These are phyloP conservation scores for Vitis hybrid DNA, from an alignment of 177 flowering plant genomes.

Conservation along the genomic window DNA sequence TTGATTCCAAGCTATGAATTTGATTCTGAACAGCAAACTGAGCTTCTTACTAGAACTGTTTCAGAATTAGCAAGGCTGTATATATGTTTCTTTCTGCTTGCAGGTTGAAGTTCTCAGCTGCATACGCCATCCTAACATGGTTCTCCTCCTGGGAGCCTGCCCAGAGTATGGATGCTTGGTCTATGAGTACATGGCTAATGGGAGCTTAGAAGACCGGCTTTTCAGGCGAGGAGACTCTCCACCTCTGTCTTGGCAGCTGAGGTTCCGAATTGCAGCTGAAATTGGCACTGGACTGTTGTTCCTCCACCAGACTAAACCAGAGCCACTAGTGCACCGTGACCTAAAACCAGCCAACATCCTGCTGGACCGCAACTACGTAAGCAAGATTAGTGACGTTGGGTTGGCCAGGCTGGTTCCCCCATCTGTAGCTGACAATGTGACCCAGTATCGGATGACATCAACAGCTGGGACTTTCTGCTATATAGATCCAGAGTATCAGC, in stretches of 20 bases:
- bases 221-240: constrained; percentile 28
- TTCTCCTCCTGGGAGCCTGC: constrained; percentile 45
- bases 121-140: constrained; percentile 49
- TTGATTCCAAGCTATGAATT: no score
- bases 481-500: constrained; percentile 45
- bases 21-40: no score
- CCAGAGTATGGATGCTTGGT: constrained; percentile 50
- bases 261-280: constrained; percentile 44
- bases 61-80: background rate
- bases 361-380: constrained; percentile 40
- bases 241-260: constrained; percentile 40
- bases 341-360: constrained; percentile 40
- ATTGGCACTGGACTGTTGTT: constrained; percentile 40
- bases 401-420: constrained; percentile 46
- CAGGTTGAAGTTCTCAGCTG: constrained; percentile 43
- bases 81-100: background rate
- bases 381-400: constrained; percentile 43
- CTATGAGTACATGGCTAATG: constrained; percentile 47
- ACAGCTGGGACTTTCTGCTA: constrained; percentile 55
- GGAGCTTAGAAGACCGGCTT: constrained; percentile 45
- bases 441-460: constrained; percentile 49
- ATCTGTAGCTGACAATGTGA: constrained; percentile 35
- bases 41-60: no score
- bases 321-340: constrained; percentile 46
- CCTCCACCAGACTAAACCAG: constrained; percentile 43